These are phyloP conservation scores for Trichosporon coremiiforme DNA, from an alignment of 1,284 basidiomycete species.

Conservation along the genomic window DNA sequence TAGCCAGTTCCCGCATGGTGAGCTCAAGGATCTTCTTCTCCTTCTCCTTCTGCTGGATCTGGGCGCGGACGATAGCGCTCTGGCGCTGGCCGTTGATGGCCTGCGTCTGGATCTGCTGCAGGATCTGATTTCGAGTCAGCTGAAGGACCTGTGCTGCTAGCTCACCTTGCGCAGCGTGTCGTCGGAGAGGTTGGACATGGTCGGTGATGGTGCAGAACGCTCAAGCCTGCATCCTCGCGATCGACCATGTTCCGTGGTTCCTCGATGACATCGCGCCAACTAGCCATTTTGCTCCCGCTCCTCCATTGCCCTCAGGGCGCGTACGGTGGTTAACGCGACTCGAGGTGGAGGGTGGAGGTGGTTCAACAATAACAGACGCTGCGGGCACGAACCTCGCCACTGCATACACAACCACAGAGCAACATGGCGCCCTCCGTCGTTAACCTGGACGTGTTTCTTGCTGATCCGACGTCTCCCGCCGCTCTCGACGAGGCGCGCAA, in stretches of 20 bases:
- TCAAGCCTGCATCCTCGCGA: not conserved
- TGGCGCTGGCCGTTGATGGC: slow-evolving; percentile 77
- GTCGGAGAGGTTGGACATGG: slow-evolving; percentile 76
- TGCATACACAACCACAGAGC: not conserved
- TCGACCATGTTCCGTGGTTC: not conserved
- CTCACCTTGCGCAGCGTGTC: slow-evolving; percentile 80
- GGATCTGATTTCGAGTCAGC: slow-evolving; percentile 63
- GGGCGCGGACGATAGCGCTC: slow-evolving; percentile 70
- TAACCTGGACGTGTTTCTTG: slow-evolving; percentile 73
- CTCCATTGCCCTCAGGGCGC: not conserved
- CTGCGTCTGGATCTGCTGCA: slow-evolving; percentile 84
- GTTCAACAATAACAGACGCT: not conserved
- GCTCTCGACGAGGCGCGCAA: slow-evolving; percentile 54
- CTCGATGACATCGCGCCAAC: slow-evolving; percentile 9
- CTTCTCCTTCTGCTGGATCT: slow-evolving; percentile 74
- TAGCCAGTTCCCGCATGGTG: slow-evolving; percentile 62
- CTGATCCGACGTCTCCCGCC: slow-evolving; percentile 59
- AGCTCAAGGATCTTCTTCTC: slow-evolving; percentile 84
- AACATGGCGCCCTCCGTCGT: slow-evolving; percentile 51
- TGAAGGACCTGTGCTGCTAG: not conserved
- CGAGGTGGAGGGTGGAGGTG: slow-evolving; percentile 9
- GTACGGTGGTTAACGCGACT: slow-evolving; percentile 8
- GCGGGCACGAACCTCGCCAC: not conserved
- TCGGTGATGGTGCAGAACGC: slow-evolving; percentile 28
- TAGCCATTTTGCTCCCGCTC: not conserved